phyloP scores from a whole-genome alignment of 1,139 yeast species.

The Nakaseomyces delphensis region DNA sequence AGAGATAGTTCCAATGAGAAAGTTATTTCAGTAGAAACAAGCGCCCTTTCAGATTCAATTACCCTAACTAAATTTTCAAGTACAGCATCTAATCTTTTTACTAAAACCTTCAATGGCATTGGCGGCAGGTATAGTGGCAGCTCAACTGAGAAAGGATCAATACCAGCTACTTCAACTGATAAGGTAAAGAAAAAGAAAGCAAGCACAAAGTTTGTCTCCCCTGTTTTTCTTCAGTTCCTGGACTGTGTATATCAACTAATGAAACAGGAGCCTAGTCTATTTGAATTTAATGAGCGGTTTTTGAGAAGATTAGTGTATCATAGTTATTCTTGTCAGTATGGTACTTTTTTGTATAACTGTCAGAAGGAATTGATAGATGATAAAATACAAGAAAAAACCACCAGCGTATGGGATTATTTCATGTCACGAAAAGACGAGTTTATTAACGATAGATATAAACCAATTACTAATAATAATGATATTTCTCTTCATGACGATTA shows the following conservation, averaged over 20 bases:
- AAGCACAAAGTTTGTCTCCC: constrained; percentile 56
- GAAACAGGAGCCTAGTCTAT: constrained; percentile 59
- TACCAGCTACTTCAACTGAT: not conserved
- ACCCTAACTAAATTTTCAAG: not conserved
- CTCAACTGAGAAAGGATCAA: not conserved
- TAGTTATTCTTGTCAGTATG: constrained; percentile 88
- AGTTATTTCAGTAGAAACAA: not conserved
- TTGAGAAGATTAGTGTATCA: constrained; percentile 78
- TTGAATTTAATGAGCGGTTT: constrained; percentile 86
- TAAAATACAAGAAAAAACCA: constrained; percentile 42
- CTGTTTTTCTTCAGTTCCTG: constrained; percentile 86
- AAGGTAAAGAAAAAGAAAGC: constrained; percentile 31
- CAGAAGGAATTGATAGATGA: constrained; percentile 52
- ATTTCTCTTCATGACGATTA: constrained; percentile 27
- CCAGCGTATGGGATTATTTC: constrained; percentile 93
- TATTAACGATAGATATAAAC: constrained; percentile 41
- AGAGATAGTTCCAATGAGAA: not conserved
- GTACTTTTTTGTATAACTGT: constrained; percentile 71
- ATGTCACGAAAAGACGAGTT: constrained; percentile 68
- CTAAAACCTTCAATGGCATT: constrained; percentile 1
- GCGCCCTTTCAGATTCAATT: not conserved
- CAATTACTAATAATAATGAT: not conserved
- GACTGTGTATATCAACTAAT: constrained; percentile 79
- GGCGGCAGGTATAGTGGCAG: not conserved
- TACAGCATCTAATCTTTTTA: constrained; percentile 1